A percentile compares a stretch with the other conserved stretches of the same genome.
These are phyloP conservation scores for Arbutus unedo DNA, from an alignment of 148 eudicot species.

Conservation along the genomic window DNA sequence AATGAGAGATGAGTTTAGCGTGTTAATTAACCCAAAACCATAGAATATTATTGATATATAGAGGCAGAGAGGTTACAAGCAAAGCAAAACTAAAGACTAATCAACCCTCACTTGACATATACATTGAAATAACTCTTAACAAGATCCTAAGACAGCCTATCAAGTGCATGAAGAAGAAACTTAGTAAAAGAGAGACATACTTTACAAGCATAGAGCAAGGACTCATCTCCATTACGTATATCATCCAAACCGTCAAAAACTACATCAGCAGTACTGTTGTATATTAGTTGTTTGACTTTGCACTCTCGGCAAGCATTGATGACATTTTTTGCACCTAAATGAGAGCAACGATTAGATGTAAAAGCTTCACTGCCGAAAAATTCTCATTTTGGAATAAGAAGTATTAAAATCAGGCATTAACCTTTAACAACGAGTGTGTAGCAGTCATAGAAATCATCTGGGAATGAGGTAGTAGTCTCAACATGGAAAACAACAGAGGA, in stretches of 20 bases:
- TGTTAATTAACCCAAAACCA: too few relatives aligned
- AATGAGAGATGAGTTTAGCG: too few relatives aligned
- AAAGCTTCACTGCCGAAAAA: neutral
- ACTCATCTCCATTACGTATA: slow-evolving; percentile 65
- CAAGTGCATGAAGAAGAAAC: slow-evolving; percentile 8
- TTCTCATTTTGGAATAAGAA: neutral
- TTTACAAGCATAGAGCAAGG: slow-evolving; percentile 60
- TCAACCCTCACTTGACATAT: too few relatives aligned
- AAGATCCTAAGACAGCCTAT: slow-evolving; percentile 4
- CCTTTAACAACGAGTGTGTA: slow-evolving; percentile 81
- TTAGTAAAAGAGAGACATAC: slow-evolving; percentile 36
- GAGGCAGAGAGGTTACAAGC: too few relatives aligned
- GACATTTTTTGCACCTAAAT: slow-evolving; percentile 76
- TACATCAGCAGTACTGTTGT: slow-evolving; percentile 82
- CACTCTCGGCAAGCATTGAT: slow-evolving; percentile 79
- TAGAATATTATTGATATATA: too few relatives aligned
- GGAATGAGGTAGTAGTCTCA: slow-evolving; percentile 28
- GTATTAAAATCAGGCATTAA: slow-evolving; percentile 23
- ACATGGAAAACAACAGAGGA: slow-evolving; percentile 68
- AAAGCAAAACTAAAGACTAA: too few relatives aligned
- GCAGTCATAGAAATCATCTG: slow-evolving; percentile 45
- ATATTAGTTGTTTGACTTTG: slow-evolving; percentile 64
- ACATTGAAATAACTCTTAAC: too few relatives aligned
- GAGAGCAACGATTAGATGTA: slow-evolving; percentile 4
- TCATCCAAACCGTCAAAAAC: slow-evolving; percentile 61